A percentile compares a stretch with the other conserved stretches of the same genome.
Conservation (phyloP, 2,329 filamentous ascomycete genomes). For the Aspergillus pseudotamarii region DNA sequence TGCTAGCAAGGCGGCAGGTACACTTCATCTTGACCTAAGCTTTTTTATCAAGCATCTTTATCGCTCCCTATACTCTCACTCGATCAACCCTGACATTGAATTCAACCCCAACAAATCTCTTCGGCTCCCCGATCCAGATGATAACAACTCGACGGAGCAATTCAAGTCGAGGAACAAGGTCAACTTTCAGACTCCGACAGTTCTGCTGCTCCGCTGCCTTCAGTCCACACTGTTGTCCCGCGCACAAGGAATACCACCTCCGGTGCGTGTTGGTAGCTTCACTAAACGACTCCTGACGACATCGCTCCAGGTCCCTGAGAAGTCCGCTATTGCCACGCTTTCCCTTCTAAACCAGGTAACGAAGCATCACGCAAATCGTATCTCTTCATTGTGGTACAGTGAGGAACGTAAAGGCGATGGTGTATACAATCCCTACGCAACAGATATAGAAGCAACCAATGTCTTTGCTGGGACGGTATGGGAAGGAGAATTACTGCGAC, state of each 20-base stretch:
- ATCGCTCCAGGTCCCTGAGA: slow-evolving; percentile 85
- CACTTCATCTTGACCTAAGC: slow-evolving; percentile 85
- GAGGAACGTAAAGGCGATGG: slow-evolving; percentile 93
- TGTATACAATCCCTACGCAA: slow-evolving; percentile 72
- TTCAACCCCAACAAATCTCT: slow-evolving; percentile 71
- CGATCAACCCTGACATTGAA: slow-evolving; percentile 83
- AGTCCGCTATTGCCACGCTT: slow-evolving; percentile 78
- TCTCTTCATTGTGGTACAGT: slow-evolving; percentile 87
- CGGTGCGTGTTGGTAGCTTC: slow-evolving; percentile 85
- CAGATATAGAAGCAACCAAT: slow-evolving; percentile 81
- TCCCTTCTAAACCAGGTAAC: slow-evolving; percentile 77
- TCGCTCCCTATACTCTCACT: slow-evolving; percentile 76
- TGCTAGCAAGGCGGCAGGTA: slow-evolving; percentile 77
- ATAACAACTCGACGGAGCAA: slow-evolving; percentile 42
- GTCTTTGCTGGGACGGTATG: slow-evolving; percentile 88
- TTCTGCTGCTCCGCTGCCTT: slow-evolving; percentile 85
- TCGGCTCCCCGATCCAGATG: slow-evolving; percentile 68
- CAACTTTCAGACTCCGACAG: slow-evolving; percentile 93
- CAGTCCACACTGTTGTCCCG: slow-evolving; percentile 78
- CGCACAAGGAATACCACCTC: slow-evolving; percentile 75
- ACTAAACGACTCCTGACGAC: slow-evolving; percentile 85
- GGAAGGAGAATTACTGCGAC: slow-evolving; percentile 85
- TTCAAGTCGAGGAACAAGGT: slow-evolving; percentile 66
- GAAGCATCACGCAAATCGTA: slow-evolving; percentile 78
- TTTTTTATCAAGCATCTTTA: slow-evolving; percentile 97